Conservation (phyloP, 192 early-diverging fungal genomes). For the Podochytrium sp. region DNA sequence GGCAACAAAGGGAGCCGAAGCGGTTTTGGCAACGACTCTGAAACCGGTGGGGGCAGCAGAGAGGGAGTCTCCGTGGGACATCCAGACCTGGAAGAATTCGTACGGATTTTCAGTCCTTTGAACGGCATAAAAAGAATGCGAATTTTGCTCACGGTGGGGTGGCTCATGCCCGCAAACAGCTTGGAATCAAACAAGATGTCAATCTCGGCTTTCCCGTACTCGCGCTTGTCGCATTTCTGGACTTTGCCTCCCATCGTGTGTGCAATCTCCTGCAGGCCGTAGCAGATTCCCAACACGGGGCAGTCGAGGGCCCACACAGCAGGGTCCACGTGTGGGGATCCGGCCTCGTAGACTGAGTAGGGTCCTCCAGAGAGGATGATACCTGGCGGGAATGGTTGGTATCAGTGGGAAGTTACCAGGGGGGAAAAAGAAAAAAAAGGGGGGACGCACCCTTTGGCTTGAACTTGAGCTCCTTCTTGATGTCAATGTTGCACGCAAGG, state of each 20-base stretch:
- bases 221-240: constrained; percentile 83
- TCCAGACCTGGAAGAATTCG: constrained; percentile 75
- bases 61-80: constrained; percentile 98
- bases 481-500: constrained; percentile 94
- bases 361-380: constrained; percentile 96
- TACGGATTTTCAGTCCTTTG: too few relatives aligned
- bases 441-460: constrained; percentile 80
- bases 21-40: constrained; percentile 81
- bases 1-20: constrained; percentile 88
- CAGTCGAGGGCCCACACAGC: constrained; percentile 86
- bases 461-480: constrained; percentile 84
- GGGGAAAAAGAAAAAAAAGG: not conserved
- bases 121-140: not conserved
- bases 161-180: constrained; percentile 74
- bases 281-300: constrained; percentile 97
- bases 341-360: constrained; percentile 95
- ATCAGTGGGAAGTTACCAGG: not conserved
- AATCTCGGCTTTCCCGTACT: constrained; percentile 92
- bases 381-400: constrained; percentile 46
- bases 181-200: constrained; percentile 64
- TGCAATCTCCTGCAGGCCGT: constrained; percentile 97
- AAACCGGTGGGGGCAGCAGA: constrained; percentile 80
- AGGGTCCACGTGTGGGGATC: constrained; percentile 92
- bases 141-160: constrained; percentile 52
- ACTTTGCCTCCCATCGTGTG: constrained; percentile 89